Evolutionary conservation across 2,329 filamentous ascomycete genomes (phyloP).

Genomic region (Aspergillus uvarum): DNA sequence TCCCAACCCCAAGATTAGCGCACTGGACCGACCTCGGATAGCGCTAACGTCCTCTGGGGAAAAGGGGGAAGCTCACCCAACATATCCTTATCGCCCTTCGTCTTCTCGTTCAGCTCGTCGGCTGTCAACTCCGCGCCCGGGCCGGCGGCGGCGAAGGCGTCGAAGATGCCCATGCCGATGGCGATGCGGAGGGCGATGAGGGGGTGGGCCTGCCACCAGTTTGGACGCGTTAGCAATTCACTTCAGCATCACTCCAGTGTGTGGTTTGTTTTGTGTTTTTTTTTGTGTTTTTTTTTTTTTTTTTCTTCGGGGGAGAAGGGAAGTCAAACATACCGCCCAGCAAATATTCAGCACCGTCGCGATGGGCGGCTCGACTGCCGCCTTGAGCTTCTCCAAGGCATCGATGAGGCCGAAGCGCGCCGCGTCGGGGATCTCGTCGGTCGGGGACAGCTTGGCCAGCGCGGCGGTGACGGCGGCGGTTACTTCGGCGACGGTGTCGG

Average conservation of each 20-base stretch:
- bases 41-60: too few relatives aligned
- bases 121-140: slow-evolving; percentile 6
- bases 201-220: too few relatives aligned
- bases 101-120: slow-evolving; percentile 15
- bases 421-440: slow-evolving; percentile 16
- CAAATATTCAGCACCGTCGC: slow-evolving; percentile 11
- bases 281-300: too few relatives aligned
- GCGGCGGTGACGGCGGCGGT: slow-evolving; percentile 5
- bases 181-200: slow-evolving; percentile 8
- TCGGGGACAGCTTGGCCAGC: slow-evolving; percentile 9
- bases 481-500: too few relatives aligned
- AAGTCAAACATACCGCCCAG: slow-evolving; percentile 4
- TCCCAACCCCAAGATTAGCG: too few relatives aligned
- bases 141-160: slow-evolving; percentile 15
- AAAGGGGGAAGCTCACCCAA: slow-evolving; percentile 10
- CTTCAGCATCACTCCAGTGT: too few relatives aligned
- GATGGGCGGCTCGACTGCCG: slow-evolving; percentile 11
- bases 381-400: slow-evolving; percentile 11
- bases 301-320: too few relatives aligned
- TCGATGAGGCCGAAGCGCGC: slow-evolving; percentile 17
- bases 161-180: slow-evolving; percentile 24
- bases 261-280: too few relatives aligned
- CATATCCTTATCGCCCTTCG: slow-evolving; percentile 16
- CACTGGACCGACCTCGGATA: too few relatives aligned
- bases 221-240: too few relatives aligned